Percentiles rank a stretch among this genome's conserved stretches.
Conservation (phyloP, 2,329 filamentous ascomycete genomes). For the Nemania diffusa region DNA sequence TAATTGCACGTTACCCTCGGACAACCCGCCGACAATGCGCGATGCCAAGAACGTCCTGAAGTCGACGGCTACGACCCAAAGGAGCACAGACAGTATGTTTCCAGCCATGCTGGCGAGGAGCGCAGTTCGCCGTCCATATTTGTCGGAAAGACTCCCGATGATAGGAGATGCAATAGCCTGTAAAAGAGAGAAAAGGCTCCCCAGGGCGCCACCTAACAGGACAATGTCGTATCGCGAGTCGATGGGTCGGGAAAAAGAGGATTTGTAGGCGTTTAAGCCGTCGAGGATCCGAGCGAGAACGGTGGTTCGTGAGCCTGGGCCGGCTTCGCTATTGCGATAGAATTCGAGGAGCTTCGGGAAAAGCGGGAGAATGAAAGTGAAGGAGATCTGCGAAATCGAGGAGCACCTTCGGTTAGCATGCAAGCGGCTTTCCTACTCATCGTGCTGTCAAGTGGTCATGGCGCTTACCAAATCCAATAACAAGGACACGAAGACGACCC, state of each 20-base stretch:
- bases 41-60: slow-evolving; percentile 97
- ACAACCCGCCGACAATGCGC: slow-evolving; percentile 88
- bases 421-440: background rate
- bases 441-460: background rate
- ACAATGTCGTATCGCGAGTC: slow-evolving; percentile 98
- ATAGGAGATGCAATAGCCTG: slow-evolving; percentile 93
- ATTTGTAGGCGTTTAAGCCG: slow-evolving; percentile 94
- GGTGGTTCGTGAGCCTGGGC: slow-evolving; percentile 55
- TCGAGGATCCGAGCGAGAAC: slow-evolving; percentile 81
- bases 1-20: slow-evolving; percentile 96
- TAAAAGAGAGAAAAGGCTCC: slow-evolving; percentile 89
- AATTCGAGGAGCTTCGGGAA: slow-evolving; percentile 96
- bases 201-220: slow-evolving; percentile 89
- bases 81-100: slow-evolving; percentile 90
- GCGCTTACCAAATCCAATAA: slow-evolving; percentile 83
- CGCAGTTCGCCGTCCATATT: slow-evolving; percentile 85
- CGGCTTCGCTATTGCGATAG: slow-evolving; percentile 85
- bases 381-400: slow-evolving; percentile 76
- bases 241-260: slow-evolving; percentile 89
- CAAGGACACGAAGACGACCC: slow-evolving; percentile 88
- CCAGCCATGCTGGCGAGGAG: slow-evolving; percentile 91
- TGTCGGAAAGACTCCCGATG: slow-evolving; percentile 89
- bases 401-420: slow-evolving; percentile 26
- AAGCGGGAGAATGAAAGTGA: slow-evolving; percentile 96
- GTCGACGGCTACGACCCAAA: slow-evolving; percentile 94